Evolutionary conservation across 2,329 filamentous ascomycete genomes (phyloP).

Genomic region (Monosporascus cannonballus): DNA sequence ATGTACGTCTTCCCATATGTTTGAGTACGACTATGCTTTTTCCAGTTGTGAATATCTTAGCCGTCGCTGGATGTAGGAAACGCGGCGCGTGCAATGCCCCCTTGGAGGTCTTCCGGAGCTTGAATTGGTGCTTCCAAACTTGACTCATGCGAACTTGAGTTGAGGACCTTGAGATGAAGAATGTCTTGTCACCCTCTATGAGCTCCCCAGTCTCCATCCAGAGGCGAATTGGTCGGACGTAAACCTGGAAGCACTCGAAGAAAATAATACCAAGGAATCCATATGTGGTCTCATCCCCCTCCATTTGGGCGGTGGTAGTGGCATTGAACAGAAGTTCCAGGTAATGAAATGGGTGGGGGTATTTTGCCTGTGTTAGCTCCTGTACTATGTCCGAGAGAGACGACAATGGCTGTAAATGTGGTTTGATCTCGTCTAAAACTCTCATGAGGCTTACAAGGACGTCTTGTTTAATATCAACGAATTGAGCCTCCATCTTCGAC

Average conservation of each 20-base stretch:
- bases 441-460: constrained; percentile 61
- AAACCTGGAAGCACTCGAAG: constrained; percentile 75
- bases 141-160: constrained; percentile 53
- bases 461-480: constrained; percentile 47
- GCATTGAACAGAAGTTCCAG: constrained; percentile 73
- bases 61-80: constrained; percentile 65
- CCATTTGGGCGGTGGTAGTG: constrained; percentile 62
- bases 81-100: constrained; percentile 62
- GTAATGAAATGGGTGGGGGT: constrained; percentile 59
- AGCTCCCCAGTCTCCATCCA: constrained; percentile 84
- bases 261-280: constrained; percentile 63
- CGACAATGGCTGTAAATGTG: constrained; percentile 48
- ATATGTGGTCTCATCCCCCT: constrained; percentile 57
- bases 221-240: constrained; percentile 68
- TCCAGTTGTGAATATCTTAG: constrained; percentile 76
- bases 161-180: constrained; percentile 64
- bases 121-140: constrained; percentile 73
- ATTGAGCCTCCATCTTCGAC: constrained; percentile 52
- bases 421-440: constrained; percentile 51
- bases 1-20: constrained; percentile 53
- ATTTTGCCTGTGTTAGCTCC: constrained; percentile 44
- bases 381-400: constrained; percentile 57
- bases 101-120: constrained; percentile 54
- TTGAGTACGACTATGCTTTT: constrained; percentile 85
- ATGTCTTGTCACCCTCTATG: constrained; percentile 57